phyloP scores from a whole-genome alignment of 176 grass and related monocot species.

The Zea luxurians region DNA sequence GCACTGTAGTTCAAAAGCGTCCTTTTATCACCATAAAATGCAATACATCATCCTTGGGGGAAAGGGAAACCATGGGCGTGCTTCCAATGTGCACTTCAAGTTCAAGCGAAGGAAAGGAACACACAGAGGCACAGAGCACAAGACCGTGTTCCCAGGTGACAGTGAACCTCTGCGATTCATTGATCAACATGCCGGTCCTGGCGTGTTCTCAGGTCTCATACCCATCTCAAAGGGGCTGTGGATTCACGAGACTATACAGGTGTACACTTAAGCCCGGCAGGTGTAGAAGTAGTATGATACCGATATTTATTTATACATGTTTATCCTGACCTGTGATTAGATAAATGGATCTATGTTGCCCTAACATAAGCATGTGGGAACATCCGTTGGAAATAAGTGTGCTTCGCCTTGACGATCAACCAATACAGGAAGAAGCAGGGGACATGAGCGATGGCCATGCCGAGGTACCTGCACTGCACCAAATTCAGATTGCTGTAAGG shows the following conservation, averaged over 20 bases:
- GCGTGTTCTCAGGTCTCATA: neutral
- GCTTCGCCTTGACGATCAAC: constrained; percentile 65
- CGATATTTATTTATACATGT: neutral
- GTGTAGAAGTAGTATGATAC: neutral
- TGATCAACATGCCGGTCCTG: neutral
- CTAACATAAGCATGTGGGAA: constrained; percentile 62
- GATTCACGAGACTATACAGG: constrained; percentile 20
- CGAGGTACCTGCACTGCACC: constrained; percentile 70
- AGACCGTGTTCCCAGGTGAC: neutral
- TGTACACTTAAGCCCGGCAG: neutral
- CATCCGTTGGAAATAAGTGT: constrained; percentile 52
- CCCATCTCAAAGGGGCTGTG: neutral
- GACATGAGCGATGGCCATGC: constrained; percentile 74
- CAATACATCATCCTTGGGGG: neutral
- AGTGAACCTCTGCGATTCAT: constrained; percentile 25
- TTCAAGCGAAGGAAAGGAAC: neutral
- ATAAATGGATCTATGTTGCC: constrained; percentile 35
- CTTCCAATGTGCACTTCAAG: neutral
- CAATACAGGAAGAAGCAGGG: constrained; percentile 82
- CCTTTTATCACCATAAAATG: neutral
- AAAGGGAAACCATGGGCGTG: neutral
- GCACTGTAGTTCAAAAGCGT: neutral
- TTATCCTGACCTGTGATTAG: neutral
- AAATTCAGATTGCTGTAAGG: constrained; percentile 3
- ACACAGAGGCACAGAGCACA: neutral